Percentiles rank a stretch among this genome's conserved stretches.
Conservation (phyloP, 2,329 filamentous ascomycete species). For the Furcasterigmium sp. region DNA sequence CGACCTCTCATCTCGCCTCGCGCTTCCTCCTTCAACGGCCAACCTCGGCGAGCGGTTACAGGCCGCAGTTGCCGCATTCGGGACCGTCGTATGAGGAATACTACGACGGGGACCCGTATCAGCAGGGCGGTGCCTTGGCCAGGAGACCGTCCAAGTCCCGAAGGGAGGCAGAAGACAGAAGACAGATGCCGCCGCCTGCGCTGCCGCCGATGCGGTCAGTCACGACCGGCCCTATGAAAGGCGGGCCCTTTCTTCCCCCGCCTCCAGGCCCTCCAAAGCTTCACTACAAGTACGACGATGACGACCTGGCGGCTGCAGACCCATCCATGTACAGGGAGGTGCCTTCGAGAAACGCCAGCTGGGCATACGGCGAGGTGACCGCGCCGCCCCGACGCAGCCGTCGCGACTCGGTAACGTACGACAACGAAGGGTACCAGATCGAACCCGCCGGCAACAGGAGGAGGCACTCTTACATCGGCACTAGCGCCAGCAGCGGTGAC, state of each 20-base stretch:
- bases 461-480: conserved; percentile 35
- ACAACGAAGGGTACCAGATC: conserved; percentile 32
- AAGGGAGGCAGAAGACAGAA: conserved; percentile 38
- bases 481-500: conserved; percentile 26
- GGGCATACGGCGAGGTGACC: conserved; percentile 26
- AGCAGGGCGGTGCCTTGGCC: conserved; percentile 13
- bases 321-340: conserved; percentile 32
- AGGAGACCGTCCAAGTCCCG: conserved; percentile 29
- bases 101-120: conserved; percentile 27
- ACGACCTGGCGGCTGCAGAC: conserved; percentile 21
- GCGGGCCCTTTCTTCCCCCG: conserved; percentile 21
- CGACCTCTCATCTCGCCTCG: conserved; percentile 9
- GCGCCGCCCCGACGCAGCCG: conserved; percentile 22
- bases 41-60: conserved; percentile 35
- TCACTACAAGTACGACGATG: conserved; percentile 29
- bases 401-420: conserved; percentile 29
- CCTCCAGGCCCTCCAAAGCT: conserved; percentile 11
- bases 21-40: conserved; percentile 18
- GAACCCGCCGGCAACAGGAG: conserved; percentile 31
- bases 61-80: conserved; percentile 24
- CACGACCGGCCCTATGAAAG: conserved; percentile 7
- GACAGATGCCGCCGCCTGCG: conserved; percentile 44
- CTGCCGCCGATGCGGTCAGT: conserved; percentile 7
- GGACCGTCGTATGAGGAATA: conserved; percentile 29
- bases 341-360: conserved; percentile 25